phyloP scores from a whole-genome alignment of 106 monocot genomes.

The Apostasia ramifera region DNA sequence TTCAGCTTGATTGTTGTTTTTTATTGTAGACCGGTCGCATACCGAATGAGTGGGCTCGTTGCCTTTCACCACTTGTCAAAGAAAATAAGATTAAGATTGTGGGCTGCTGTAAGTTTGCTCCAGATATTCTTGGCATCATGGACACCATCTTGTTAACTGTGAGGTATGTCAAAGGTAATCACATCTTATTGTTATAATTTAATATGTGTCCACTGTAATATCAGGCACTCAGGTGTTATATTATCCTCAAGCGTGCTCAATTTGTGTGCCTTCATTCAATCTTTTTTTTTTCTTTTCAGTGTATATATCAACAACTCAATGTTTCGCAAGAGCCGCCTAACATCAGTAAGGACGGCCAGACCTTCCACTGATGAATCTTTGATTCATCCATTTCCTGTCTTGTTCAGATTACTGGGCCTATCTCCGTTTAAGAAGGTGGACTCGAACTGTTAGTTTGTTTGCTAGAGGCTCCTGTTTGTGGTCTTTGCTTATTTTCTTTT shows the following conservation, averaged over 20 bases:
- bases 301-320: conserved; percentile 68
- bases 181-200: not conserved
- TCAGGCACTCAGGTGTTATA: not conserved
- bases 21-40: conserved; percentile 69
- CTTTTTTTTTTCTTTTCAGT: conserved; percentile 23
- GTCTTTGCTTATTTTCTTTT: not conserved
- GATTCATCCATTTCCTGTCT: conserved; percentile 57
- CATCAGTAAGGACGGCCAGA: conserved; percentile 28
- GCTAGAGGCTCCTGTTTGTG: not conserved
- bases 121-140: conserved; percentile 67
- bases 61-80: conserved; percentile 60
- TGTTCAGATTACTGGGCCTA: conserved; percentile 73
- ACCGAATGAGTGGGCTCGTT: conserved; percentile 96
- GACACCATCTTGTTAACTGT: conserved; percentile 60
- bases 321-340: conserved; percentile 34
- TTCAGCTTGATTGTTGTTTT: not conserved
- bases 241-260: not conserved
- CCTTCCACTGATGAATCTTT: conserved; percentile 36
- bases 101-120: conserved; percentile 59
- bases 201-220: not conserved
- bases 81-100: conserved; percentile 51
- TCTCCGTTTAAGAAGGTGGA: conserved; percentile 72
- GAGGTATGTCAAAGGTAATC: conserved; percentile 47
- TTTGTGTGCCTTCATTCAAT: not conserved
- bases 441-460: conserved; percentile 1